These are phyloP conservation scores for Podila clonocystis DNA, from an alignment of 192 early-diverging fungal species.

Conservation along the genomic window DNA sequence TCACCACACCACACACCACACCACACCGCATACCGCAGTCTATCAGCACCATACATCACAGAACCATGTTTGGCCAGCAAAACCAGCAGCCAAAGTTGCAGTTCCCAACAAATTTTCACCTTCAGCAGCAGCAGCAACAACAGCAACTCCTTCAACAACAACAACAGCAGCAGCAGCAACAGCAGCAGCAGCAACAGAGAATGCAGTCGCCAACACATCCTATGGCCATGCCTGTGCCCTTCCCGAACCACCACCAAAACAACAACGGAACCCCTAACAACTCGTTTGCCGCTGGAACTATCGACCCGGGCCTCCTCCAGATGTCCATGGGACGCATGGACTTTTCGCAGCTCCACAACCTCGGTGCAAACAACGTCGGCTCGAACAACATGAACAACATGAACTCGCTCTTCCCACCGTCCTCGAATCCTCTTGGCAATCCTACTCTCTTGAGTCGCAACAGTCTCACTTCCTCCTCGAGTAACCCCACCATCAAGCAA, in stretches of 20 bases:
- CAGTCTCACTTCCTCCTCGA: not conserved
- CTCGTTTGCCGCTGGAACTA: conserved; percentile 20
- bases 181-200: conserved; percentile 11
- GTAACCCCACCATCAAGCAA: conserved; percentile 34
- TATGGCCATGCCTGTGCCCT: conserved; percentile 21
- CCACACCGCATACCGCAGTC: no score
- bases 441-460: conserved; percentile 10
- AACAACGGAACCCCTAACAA: conserved; percentile 24
- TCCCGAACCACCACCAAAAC: conserved; percentile 8
- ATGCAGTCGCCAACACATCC: not conserved
- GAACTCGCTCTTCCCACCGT: conserved; percentile 16
- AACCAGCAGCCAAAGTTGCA: conserved; percentile 25
- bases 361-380: not conserved
- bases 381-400: not conserved
- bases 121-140: conserved; percentile 11
- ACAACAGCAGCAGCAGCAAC: conserved; percentile 13
- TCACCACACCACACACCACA: no score
- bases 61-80: conserved; percentile 27
- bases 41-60: not conserved
- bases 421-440: not conserved
- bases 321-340: conserved; percentile 35
- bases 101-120: conserved; percentile 27
- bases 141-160: conserved; percentile 18
- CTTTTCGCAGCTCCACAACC: conserved; percentile 36
- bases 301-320: conserved; percentile 20